phyloP scores from a whole-genome alignment of 129 eudicot species.

The Flaveria trinervia region DNA sequence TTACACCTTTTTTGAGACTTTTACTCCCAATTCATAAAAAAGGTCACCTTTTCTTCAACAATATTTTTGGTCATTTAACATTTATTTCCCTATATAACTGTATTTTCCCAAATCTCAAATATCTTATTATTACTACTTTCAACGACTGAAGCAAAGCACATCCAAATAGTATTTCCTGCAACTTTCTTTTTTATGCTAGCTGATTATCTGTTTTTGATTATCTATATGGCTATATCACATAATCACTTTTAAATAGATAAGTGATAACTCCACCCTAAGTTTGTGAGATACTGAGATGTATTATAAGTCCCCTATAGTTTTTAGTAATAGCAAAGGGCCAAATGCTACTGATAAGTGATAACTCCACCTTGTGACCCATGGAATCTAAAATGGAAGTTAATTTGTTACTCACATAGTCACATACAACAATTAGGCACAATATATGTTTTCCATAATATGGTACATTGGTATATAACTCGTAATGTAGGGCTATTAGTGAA shows the following conservation, averaged over 20 bases:
- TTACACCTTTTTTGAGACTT: background rate
- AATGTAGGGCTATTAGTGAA: background rate
- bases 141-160: background rate
- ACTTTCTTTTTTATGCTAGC: background rate
- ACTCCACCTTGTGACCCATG: background rate
- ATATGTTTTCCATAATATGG: background rate
- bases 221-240: background rate
- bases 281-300: constrained; percentile 1
- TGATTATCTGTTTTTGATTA: background rate
- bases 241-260: background rate
- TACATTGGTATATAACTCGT: background rate
- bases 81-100: background rate
- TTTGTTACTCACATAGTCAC: background rate
- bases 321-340: background rate
- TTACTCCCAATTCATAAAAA: background rate
- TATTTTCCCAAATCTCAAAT: background rate
- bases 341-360: background rate
- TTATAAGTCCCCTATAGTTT: background rate
- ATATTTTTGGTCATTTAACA: background rate
- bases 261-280: background rate
- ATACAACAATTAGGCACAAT: background rate
- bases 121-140: background rate
- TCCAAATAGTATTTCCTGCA: background rate
- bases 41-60: background rate
- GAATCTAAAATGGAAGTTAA: constrained; percentile 4